A percentile compares a stretch with the other conserved stretches of the same genome.
Evolutionary conservation across 2,329 filamentous ascomycete species (phyloP).

Genomic region (Pezicula radicicola): DNA sequence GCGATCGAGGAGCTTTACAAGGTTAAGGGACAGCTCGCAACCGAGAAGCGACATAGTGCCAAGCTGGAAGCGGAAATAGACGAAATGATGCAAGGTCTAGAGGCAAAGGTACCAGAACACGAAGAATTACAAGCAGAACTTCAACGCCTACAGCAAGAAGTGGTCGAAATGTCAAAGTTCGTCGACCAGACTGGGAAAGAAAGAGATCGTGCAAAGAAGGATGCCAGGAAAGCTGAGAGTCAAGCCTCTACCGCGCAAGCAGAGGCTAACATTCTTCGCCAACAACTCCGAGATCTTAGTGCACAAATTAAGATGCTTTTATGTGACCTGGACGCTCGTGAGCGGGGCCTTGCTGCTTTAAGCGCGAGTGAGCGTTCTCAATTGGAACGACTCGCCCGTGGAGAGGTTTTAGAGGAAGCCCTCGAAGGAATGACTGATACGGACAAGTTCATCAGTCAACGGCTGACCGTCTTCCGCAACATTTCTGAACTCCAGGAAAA

Average conservation of each 20-base stretch:
- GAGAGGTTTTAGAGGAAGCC: slow-evolving; percentile 69
- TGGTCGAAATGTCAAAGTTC: slow-evolving; percentile 80
- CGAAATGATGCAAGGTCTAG: slow-evolving; percentile 79
- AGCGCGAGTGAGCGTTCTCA: slow-evolving; percentile 70
- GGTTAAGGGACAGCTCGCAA: slow-evolving; percentile 69
- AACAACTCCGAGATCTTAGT: slow-evolving; percentile 85
- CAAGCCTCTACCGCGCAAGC: slow-evolving; percentile 60
- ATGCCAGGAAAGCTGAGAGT: slow-evolving; percentile 74
- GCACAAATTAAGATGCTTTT: slow-evolving; percentile 88
- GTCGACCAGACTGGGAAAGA: slow-evolving; percentile 80
- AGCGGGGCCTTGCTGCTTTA: slow-evolving; percentile 73
- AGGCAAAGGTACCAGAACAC: slow-evolving; percentile 83
- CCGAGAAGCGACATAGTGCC: slow-evolving; percentile 70
- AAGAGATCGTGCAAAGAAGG: slow-evolving; percentile 74
- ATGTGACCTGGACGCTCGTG: slow-evolving; percentile 78
- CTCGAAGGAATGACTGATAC: slow-evolving; percentile 78
- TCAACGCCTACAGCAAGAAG: slow-evolving; percentile 74
- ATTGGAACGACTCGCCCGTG: slow-evolving; percentile 73
- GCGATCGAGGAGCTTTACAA: slow-evolving; percentile 63
- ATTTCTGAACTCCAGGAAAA: slow-evolving; percentile 82
- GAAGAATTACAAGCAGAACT: slow-evolving; percentile 82
- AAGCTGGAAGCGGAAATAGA: slow-evolving; percentile 76
- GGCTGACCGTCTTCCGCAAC: slow-evolving; percentile 86
- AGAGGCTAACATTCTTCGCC: slow-evolving; percentile 76
- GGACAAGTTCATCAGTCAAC: slow-evolving; percentile 83